Evolutionary conservation across 73 alveolate genomes (phyloP), one percentile per base, ranked within the genome.

Genomic region (Urostyla sp.): DNA sequence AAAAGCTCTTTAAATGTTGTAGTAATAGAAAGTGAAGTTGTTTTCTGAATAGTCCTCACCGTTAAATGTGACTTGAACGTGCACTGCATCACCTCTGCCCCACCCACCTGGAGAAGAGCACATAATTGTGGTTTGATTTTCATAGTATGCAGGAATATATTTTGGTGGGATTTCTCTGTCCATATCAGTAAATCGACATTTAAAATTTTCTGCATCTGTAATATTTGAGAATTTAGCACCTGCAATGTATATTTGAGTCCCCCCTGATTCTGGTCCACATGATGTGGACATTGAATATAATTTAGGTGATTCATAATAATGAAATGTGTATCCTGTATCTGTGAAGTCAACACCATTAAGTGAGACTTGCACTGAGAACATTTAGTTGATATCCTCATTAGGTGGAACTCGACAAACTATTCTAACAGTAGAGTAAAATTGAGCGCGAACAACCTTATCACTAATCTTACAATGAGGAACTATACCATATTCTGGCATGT

Each of bases 31-130:
- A 54, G 90, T 61, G 52, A 90, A 75, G 49, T 87, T 87, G 57
- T 89, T 78, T 50, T 75, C 92, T 1, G 94, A 59, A 79, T 90
- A 90, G 82, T 94, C 95, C 30, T 80, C 91, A 7, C 97, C 98
- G 84, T 94, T 95, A 77, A 92, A 94, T 11, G 99, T 92, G 28
- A 94, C 88, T 84, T 90, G 88, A 38, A 94, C 95, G 43, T 82
- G 87, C 13, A 92, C 96, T 46, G 87, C 89, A 30, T 94, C 81
- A 20, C 97, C 99, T 37, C 89, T 67, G 0, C 95, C 94, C 96
- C 97, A 94, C 0, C 99, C 99, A 2, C 95, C 92, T 16, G 99
- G 99, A 27, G 96, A 85, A 27, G 92, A 75, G 63, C 99, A 94
- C 82, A 85, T 87, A 34, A 94, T 92, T 49, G 94, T 74, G 10